Evolutionary conservation across 768 basidiomycete species (phyloP).

Genomic region (Porpolomopsis calyptriformis): DNA sequence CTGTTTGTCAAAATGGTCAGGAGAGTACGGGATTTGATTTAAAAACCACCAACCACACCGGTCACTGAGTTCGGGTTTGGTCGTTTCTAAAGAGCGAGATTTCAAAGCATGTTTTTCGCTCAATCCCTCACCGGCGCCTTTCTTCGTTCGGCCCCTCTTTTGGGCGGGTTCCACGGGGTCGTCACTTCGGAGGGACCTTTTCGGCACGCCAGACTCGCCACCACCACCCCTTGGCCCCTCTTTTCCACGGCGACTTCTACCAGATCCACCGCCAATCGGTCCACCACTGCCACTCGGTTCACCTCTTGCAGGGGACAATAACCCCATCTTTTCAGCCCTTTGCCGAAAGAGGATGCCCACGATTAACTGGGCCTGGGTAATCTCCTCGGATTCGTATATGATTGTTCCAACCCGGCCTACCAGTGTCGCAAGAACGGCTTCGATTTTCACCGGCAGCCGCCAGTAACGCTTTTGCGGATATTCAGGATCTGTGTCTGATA

Average conservation of each 20-base stretch:
- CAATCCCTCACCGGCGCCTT: background rate
- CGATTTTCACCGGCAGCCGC: conserved; percentile 1
- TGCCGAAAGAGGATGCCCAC: background rate
- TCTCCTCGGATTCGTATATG: background rate
- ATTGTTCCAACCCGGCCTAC: conserved; percentile 3
- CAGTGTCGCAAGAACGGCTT: conserved; percentile 5
- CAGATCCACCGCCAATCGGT: background rate
- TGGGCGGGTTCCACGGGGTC: background rate
- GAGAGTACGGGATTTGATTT: background rate
- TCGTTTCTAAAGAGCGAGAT: background rate
- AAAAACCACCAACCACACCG: conserved; percentile 2
- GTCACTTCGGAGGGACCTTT: background rate
- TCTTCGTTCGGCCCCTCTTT: background rate
- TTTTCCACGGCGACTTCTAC: background rate
- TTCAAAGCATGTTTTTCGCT: background rate
- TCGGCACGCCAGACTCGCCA: background rate
- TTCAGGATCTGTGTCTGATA: background rate
- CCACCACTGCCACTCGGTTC: background rate
- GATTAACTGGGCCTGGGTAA: background rate
- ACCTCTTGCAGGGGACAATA: background rate
- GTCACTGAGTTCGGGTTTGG: background rate
- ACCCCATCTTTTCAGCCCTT: background rate
- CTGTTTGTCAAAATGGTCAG: background rate
- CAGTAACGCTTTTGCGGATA: background rate
- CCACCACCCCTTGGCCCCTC: conserved; percentile 3